Conservation (phyloP, 148 eudicot genomes). For the Chenopodium suecicum region DNA sequence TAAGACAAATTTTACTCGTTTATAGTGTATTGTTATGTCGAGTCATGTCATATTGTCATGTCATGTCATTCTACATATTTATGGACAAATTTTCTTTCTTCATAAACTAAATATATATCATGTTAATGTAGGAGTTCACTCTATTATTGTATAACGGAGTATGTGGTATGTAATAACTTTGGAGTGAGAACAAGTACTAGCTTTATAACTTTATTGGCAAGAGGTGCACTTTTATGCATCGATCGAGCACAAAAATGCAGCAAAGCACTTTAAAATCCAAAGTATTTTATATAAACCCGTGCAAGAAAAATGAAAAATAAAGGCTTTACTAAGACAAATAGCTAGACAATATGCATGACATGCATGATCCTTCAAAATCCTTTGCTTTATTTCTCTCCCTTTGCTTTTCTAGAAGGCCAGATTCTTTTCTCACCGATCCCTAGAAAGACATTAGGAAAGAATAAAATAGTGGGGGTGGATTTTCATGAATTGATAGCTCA, state of each 20-base stretch:
- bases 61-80: too few species aligned
- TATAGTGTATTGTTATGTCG: too few species aligned
- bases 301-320: neutral
- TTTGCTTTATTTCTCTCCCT: neutral
- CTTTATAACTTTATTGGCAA: neutral
- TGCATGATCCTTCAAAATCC: conserved; percentile 15
- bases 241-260: conserved; percentile 5
- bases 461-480: neutral
- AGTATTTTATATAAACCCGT: conserved; percentile 8
- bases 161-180: too few species aligned
- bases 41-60: too few species aligned
- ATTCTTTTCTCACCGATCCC: conserved; percentile 32
- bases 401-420: conserved; percentile 29
- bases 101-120: too few species aligned
- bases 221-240: neutral
- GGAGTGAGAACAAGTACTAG: conserved; percentile 12
- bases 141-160: too few species aligned
- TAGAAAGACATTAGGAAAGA: conserved; percentile 17
- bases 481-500: neutral
- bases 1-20: too few species aligned
- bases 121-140: too few species aligned
- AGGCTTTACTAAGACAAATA: conserved; percentile 10
- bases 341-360: conserved; percentile 4
- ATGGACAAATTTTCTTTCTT: too few species aligned
- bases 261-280: conserved; percentile 27